Evolutionary conservation across 305 asterid species (phyloP).

Genomic region (Rubia balearica): DNA sequence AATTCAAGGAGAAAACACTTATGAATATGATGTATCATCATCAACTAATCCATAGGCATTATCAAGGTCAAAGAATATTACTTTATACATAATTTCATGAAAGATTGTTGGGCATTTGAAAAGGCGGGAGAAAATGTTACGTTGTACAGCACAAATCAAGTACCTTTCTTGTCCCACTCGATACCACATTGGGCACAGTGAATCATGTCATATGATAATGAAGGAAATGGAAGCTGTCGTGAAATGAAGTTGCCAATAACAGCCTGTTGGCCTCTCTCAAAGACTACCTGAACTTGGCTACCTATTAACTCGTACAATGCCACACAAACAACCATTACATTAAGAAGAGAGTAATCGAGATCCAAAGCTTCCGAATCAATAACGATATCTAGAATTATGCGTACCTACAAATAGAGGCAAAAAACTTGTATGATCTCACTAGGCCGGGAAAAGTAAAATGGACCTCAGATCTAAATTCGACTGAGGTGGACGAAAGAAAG

Average conservation of each 20-base stretch:
- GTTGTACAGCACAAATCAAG: not conserved
- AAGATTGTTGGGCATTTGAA: not conserved
- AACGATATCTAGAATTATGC: slow-evolving; percentile 75
- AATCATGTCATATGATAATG: slow-evolving; percentile 91
- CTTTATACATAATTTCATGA: not conserved
- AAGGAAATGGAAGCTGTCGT: slow-evolving; percentile 81
- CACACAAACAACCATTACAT: slow-evolving; percentile 82
- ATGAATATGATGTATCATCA: slow-evolving; percentile 19
- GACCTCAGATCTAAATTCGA: not conserved
- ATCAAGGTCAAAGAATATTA: not conserved
- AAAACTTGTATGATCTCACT: not conserved
- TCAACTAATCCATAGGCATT: not conserved
- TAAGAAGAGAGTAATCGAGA: slow-evolving; percentile 84
- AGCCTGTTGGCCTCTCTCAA: slow-evolving; percentile 99
- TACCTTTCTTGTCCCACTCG: slow-evolving; percentile 90
- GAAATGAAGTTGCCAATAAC: slow-evolving; percentile 74
- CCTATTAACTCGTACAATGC: slow-evolving; percentile 92
- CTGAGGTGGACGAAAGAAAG: not conserved
- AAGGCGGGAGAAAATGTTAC: no score
- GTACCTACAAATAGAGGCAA: slow-evolving; percentile 52
- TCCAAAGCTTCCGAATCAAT: slow-evolving; percentile 97
- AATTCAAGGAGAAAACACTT: slow-evolving; percentile 28
- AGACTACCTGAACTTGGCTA: slow-evolving; percentile 95
- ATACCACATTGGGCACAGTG: slow-evolving; percentile 96
- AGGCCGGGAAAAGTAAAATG: not conserved